Evolutionary conservation across 805 yeast species (phyloP).

Genomic region (Wickerhamiella occidentalis): DNA sequence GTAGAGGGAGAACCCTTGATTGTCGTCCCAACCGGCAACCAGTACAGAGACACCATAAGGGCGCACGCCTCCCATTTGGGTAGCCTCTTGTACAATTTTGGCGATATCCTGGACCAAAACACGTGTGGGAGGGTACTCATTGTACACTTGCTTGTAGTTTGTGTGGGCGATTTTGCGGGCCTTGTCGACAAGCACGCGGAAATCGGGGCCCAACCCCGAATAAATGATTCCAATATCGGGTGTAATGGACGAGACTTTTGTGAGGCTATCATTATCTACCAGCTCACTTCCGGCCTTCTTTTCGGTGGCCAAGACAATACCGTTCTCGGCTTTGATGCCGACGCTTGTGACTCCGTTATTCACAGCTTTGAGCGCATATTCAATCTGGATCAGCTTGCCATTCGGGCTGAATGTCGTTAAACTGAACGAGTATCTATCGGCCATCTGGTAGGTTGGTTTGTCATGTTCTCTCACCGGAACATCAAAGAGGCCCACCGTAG

Average conservation of each 20-base stretch:
- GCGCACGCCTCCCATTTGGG: constrained; percentile 96
- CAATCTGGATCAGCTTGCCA: constrained; percentile 95
- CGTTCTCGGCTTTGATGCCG: constrained; percentile 90
- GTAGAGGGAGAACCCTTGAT: constrained; percentile 64
- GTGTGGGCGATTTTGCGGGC: constrained; percentile 91
- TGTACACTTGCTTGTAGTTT: constrained; percentile 80
- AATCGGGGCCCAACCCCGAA: constrained; percentile 98
- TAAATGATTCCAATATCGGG: constrained; percentile 96
- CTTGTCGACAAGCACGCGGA: constrained; percentile 83
- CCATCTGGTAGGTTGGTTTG: constrained; percentile 41
- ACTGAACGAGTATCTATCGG: constrained; percentile 96
- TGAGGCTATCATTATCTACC: constrained; percentile 57
- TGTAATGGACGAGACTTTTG: constrained; percentile 72
- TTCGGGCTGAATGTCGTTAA: constrained; percentile 96
- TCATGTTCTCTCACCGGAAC: constrained; percentile 5
- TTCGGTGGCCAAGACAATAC: constrained; percentile 93
- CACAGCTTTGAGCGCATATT: constrained; percentile 93
- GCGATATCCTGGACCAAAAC: constrained; percentile 91
- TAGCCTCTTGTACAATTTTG: constrained; percentile 94
- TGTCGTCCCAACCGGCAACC: constrained; percentile 87
- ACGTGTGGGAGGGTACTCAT: constrained; percentile 94
- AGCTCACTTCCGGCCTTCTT: constrained; percentile 74
- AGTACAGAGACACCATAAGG: constrained; percentile 95
- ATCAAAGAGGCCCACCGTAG: background rate
- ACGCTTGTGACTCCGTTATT: constrained; percentile 95